Percentiles rank a stretch among this genome's conserved stretches.
These are phyloP conservation scores for Neopestalotiopsis sp. DNA, from an alignment of 2,329 filamentous ascomycete genomes.

Conservation along the genomic window DNA sequence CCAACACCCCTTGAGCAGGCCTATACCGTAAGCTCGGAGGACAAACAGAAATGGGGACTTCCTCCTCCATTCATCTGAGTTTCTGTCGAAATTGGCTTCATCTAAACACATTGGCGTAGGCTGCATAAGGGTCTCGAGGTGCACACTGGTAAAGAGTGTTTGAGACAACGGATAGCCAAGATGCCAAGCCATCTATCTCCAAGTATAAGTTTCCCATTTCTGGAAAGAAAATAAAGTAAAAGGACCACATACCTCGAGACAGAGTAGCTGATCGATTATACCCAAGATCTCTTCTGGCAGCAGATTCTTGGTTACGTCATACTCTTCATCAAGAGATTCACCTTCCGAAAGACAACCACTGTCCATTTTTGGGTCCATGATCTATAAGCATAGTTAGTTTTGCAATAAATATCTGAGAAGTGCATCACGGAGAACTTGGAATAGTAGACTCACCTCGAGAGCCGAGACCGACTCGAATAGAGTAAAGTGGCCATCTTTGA, in stretches of 20 bases:
- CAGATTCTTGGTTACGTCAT: slow-evolving; percentile 72
- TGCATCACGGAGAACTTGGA: neutral
- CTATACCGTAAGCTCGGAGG: slow-evolving; percentile 85
- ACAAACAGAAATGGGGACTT: slow-evolving; percentile 61
- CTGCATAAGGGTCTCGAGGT: slow-evolving; percentile 83
- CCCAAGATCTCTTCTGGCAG: slow-evolving; percentile 83
- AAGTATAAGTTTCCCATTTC: slow-evolving; percentile 15
- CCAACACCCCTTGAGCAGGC: slow-evolving; percentile 81
- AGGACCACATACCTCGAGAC: slow-evolving; percentile 72
- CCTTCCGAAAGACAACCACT: slow-evolving; percentile 82
- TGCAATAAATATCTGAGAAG: too few relatives aligned
- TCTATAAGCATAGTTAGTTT: slow-evolving; percentile 58
- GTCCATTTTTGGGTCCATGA: slow-evolving; percentile 99
- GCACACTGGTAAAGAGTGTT: slow-evolving; percentile 90
- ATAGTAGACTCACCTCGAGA: slow-evolving; percentile 61
- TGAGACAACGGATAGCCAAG: slow-evolving; percentile 94
- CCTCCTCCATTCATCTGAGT: slow-evolving; percentile 35
- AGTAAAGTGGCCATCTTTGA: slow-evolving; percentile 94
- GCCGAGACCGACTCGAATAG: slow-evolving; percentile 93
- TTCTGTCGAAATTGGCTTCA: slow-evolving; percentile 50
- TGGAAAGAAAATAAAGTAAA: neutral
- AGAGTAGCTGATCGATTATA: slow-evolving; percentile 92
- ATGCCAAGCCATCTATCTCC: slow-evolving; percentile 86
- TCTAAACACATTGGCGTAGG: slow-evolving; percentile 68
- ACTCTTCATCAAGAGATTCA: slow-evolving; percentile 83